Base-by-base conservation (phyloP, 2,329 filamentous ascomycete genomes). In the Aspergillus neotritici region DNA sequence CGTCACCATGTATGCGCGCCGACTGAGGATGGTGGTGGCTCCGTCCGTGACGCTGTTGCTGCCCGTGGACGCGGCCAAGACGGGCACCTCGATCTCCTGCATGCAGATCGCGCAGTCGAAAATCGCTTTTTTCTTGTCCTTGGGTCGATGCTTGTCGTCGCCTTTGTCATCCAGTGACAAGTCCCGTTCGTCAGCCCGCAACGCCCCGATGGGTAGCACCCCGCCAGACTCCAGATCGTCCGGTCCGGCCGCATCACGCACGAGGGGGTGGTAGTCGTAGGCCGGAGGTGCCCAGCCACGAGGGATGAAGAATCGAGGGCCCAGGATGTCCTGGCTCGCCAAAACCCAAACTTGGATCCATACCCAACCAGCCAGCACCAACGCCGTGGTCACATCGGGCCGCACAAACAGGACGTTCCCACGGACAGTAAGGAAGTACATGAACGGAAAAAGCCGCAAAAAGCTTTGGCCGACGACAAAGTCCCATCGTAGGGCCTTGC, bases 101-200 rank as follows among this genome's bases (percentile, higher is more conserved):
- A 91, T 86, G 64, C 93, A 98, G 53, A 98, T 96, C 13, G 90
- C 88, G 66, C 93, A 98, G 69, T 97, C 90, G 47, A 94, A 93
- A 1, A 78, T 61, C 31, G 75, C 76, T 57, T 73, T 77, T 64
- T 79, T 75, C 47, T 75, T 76, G 38, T 71, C 70, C 54, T 58
- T 62, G 5, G 50, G 44, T 25, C 59, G 55, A 9, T 60, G 55
- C 32, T 71, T 75, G 42, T 71, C 65, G 48, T 71, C 67, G 37
- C 68, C 67, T 31, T 65, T 64, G n/a, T 49, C 50, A 14, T 61
- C 58, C 31, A 56, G 63, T 31, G 64, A 56, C 4, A 65, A 51
- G 34, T 71, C 68, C 30, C 63, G 56, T 47, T 67, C 65, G 40
- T 69, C 65, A 4, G 67, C 70, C 13, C 79, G 73, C 12, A 88